These are phyloP conservation scores for Xylariaceae sp. DNA, from an alignment of 2,329 filamentous ascomycete species.

Conservation along the genomic window DNA sequence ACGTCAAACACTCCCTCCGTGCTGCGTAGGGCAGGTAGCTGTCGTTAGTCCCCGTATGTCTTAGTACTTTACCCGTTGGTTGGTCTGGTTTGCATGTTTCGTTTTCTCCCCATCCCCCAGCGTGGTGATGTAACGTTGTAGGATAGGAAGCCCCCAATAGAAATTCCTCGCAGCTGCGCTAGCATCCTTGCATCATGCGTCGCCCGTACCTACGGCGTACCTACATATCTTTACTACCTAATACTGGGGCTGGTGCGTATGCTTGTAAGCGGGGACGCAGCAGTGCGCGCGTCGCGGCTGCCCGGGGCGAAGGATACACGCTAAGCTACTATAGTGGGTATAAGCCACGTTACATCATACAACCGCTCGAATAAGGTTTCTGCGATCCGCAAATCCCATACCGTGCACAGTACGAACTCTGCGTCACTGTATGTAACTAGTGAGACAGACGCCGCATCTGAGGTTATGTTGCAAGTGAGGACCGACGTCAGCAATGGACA, in stretches of 20 bases:
- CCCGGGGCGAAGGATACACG: background rate
- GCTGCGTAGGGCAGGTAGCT: background rate
- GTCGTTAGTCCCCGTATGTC: background rate
- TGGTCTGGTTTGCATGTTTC: conserved; percentile 16
- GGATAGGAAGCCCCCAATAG: background rate
- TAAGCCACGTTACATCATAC: background rate
- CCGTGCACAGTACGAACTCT: background rate
- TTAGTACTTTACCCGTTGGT: conserved; percentile 22
- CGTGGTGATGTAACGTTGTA: conserved; percentile 28
- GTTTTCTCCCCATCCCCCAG: conserved; percentile 13
- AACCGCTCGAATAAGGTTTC: background rate
- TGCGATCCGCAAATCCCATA: background rate
- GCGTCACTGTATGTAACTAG: background rate
- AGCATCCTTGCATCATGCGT: background rate
- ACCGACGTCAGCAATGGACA: background rate
- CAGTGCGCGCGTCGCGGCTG: background rate
- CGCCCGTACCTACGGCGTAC: background rate
- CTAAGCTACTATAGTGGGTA: background rate
- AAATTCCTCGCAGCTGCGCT: background rate
- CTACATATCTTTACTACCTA: background rate
- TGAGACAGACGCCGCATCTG: background rate
- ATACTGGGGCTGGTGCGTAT: background rate
- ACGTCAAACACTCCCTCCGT: background rate
- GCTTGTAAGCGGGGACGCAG: background rate
- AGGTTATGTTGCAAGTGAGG: background rate